Evolutionary conservation across 129 eudicot genomes (phyloP).

Genomic region (Apium graveolens): DNA sequence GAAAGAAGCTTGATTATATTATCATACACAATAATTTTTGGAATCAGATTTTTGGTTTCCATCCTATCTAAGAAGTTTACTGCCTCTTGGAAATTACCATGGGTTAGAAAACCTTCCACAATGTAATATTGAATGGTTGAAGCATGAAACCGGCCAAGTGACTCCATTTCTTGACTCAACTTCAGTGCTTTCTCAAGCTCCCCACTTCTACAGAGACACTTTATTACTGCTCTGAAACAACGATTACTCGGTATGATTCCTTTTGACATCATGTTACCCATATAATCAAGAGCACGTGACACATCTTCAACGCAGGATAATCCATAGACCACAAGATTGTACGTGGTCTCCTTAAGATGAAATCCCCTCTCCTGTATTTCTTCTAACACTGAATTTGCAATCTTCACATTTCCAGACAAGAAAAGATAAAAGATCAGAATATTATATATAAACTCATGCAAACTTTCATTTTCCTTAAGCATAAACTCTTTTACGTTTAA

Average conservation of each 20-base stretch:
- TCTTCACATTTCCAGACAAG: slow-evolving; percentile 20
- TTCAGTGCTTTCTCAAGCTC: slow-evolving; percentile 44
- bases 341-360: slow-evolving; percentile 41
- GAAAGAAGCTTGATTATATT: slow-evolving; percentile 52
- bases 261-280: slow-evolving; percentile 49
- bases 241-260: slow-evolving; percentile 64
- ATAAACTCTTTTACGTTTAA: slow-evolving; percentile 45
- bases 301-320: slow-evolving; percentile 27
- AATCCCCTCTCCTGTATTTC: slow-evolving; percentile 40
- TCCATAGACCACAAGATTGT: slow-evolving; percentile 54
- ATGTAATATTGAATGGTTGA: slow-evolving; percentile 41
- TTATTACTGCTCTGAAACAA: slow-evolving; percentile 42
- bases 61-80: slow-evolving; percentile 43
- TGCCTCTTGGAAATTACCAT: slow-evolving; percentile 43
- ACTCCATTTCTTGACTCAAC: slow-evolving; percentile 66
- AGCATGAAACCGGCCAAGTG: slow-evolving; percentile 45
- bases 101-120: slow-evolving; percentile 28
- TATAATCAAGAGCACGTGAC: slow-evolving; percentile 42
- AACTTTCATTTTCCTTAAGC: slow-evolving; percentile 25
- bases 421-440: slow-evolving; percentile 68
- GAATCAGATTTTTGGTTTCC: slow-evolving; percentile 30
- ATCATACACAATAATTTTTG: slow-evolving; percentile 45
- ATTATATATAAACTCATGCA: slow-evolving; percentile 38
- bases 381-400: slow-evolving; percentile 31
- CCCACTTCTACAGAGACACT: slow-evolving; percentile 28